Evolutionary conservation across 2,329 filamentous ascomycete species (phyloP).

Genomic region (Alternaria alternata): DNA sequence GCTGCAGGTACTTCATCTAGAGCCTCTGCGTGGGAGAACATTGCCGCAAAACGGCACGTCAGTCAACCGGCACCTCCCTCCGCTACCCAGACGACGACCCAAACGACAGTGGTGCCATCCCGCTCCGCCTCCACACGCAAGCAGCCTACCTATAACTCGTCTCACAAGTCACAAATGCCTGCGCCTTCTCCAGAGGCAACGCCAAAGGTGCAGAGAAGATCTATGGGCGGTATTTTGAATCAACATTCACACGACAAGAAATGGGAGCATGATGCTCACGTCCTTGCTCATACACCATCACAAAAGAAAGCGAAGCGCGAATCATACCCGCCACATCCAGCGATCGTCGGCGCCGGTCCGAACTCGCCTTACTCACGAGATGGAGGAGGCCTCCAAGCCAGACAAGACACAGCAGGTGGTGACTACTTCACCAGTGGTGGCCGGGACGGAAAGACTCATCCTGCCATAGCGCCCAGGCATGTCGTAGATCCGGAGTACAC

Average conservation of each 20-base stretch:
- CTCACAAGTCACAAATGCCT: conserved; percentile 46
- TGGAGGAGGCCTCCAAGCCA: conserved; percentile 36
- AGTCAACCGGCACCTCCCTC: conserved; percentile 39
- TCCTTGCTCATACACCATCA: conserved; percentile 36
- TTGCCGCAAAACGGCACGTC: conserved; percentile 33
- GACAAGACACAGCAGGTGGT: conserved; percentile 37
- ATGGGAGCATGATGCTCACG: conserved; percentile 44
- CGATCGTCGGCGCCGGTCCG: conserved; percentile 47
- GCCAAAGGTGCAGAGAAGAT: conserved; percentile 34
- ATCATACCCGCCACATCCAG: conserved; percentile 47
- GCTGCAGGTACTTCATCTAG: conserved; percentile 20
- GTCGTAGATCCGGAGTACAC: conserved; percentile 18
- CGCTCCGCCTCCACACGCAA: conserved; percentile 33
- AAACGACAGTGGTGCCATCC: conserved; percentile 29
- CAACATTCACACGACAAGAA: conserved; percentile 35
- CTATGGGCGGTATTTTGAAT: conserved; percentile 47
- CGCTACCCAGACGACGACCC: conserved; percentile 19
- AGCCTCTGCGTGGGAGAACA: conserved; percentile 35
- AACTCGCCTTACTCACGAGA: conserved; percentile 44
- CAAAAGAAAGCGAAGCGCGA: conserved; percentile 37
- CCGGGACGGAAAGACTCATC: conserved; percentile 24
- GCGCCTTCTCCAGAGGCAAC: conserved; percentile 22
- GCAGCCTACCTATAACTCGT: conserved; percentile 44
- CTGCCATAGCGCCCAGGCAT: conserved; percentile 13
- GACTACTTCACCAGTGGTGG: conserved; percentile 42